These are phyloP conservation scores for Pleurotus salmoneostramineus DNA, from an alignment of 768 basidiomycete genomes.

Conservation along the genomic window DNA sequence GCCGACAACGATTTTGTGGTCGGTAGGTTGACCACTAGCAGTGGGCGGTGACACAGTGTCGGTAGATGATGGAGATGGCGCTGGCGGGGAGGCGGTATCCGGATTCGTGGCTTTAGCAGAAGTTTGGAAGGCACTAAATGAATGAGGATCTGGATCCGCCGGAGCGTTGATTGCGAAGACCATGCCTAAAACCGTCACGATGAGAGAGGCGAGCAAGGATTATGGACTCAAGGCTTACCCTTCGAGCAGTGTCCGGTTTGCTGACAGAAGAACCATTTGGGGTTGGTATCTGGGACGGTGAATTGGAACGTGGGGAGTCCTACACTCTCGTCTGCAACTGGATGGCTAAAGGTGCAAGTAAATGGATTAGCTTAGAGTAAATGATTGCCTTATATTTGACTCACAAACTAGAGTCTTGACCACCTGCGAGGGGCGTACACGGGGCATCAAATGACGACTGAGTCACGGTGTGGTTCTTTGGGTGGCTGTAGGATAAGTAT, in stretches of 20 bases:
- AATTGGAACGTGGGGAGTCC: slow-evolving; percentile 35
- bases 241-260: slow-evolving; percentile 50
- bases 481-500: slow-evolving; percentile 27
- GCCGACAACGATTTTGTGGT: slow-evolving; percentile 37
- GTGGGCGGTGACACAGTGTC: slow-evolving; percentile 15
- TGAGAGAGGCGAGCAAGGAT: not conserved
- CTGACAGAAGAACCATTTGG: slow-evolving; percentile 57
- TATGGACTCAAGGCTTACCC: slow-evolving; percentile 14
- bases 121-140: slow-evolving; percentile 48
- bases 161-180: slow-evolving; percentile 65
- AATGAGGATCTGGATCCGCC: slow-evolving; percentile 25
- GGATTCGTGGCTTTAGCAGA: slow-evolving; percentile 34
- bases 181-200: slow-evolving; percentile 40
- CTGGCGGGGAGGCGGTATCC: too few species aligned
- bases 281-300: slow-evolving; percentile 36
- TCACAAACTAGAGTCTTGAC: slow-evolving; percentile 34
- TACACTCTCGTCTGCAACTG: slow-evolving; percentile 33
- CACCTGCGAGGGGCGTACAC: slow-evolving; percentile 22
- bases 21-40: slow-evolving; percentile 17
- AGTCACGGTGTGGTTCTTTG: slow-evolving; percentile 47
- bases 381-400: too few species aligned
- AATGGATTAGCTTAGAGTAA: too few species aligned
- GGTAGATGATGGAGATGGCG: too few species aligned
- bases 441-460: slow-evolving; percentile 42
- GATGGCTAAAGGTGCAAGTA: too few species aligned